Evolutionary conservation across 306 rosid species (phyloP).

Genomic region (Castanea crenata): DNA sequence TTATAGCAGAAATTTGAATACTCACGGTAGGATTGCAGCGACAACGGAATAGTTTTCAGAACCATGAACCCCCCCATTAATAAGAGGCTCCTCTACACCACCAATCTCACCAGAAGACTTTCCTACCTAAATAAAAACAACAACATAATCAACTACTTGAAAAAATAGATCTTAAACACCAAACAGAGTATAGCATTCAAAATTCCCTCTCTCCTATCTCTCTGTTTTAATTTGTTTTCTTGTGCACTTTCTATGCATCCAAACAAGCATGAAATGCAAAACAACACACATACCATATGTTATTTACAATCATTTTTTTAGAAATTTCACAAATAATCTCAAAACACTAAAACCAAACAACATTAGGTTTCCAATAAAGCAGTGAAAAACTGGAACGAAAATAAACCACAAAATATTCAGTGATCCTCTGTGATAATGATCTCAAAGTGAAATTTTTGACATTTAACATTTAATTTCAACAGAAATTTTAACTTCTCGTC

Average conservation of each 20-base stretch:
- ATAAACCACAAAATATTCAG: neutral
- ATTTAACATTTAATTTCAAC: neutral
- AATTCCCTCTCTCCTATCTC: neutral
- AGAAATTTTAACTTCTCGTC: neutral
- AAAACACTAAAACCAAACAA: neutral
- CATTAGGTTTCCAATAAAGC: neutral
- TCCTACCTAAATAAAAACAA: conserved; percentile 40
- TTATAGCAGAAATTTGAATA: conserved; percentile 7
- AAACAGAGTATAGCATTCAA: neutral
- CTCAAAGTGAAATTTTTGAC: neutral
- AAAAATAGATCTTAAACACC: conserved; percentile 2
- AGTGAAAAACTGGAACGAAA: neutral
- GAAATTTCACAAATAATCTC: neutral
- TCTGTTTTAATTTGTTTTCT: neutral
- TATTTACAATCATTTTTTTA: neutral
- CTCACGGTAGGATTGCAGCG: conserved; percentile 88
- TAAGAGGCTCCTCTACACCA: conserved; percentile 57
- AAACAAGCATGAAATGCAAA: neutral
- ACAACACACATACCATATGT: neutral
- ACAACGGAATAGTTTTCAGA: conserved; percentile 54
- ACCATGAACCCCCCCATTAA: conserved; percentile 27
- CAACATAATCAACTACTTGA: conserved; percentile 13
- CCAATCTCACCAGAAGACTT: conserved; percentile 45
- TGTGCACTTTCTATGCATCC: neutral
- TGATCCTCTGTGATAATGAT: neutral